phyloP scores from a whole-genome alignment of 31 red algal species.

The Pterothamnion heteromorphum region DNA sequence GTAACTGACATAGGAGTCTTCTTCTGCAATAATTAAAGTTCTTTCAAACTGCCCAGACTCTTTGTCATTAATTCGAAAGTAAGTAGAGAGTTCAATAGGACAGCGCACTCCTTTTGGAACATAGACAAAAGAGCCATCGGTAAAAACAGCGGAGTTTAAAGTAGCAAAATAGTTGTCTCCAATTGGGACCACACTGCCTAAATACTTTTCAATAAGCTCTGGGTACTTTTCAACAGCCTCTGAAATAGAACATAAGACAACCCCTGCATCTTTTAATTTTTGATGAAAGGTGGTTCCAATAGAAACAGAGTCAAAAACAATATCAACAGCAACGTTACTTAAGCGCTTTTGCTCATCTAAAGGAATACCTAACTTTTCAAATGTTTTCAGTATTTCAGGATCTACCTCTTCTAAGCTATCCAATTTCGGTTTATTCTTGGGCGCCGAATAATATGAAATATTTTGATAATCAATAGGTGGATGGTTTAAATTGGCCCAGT shows the following conservation, averaged over 20 bases:
- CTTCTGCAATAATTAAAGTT: conserved; percentile 19
- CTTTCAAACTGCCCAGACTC: conserved; percentile 40
- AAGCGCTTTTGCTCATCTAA: conserved; percentile 34
- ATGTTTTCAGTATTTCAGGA: conserved; percentile 33
- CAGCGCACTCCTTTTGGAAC: conserved; percentile 8
- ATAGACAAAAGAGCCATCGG: conserved; percentile 21
- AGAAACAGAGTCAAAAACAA: conserved; percentile 47
- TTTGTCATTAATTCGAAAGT: conserved; percentile 21
- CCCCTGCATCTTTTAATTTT: conserved; percentile 35
- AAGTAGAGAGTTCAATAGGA: conserved; percentile 22
- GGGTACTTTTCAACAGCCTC: conserved; percentile 28
- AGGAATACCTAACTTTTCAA: conserved; percentile 39
- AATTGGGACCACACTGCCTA: conserved; percentile 15
- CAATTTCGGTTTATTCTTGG: not conserved
- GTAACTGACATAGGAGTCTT: conserved; percentile 16
- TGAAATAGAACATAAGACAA: conserved; percentile 40
- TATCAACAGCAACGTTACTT: conserved; percentile 38
- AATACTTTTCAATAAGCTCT: conserved; percentile 26
- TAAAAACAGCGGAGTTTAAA: conserved; percentile 24
- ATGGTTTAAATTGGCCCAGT: not conserved
- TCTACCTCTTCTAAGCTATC: conserved; percentile 35
- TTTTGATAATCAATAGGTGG: not conserved
- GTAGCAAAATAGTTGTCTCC: conserved; percentile 32
- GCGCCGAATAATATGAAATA: not conserved
- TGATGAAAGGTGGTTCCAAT: conserved; percentile 39